Base-by-base conservation (phyloP, 2,329 filamentous ascomycete species). In the Capronia americana region DNA sequence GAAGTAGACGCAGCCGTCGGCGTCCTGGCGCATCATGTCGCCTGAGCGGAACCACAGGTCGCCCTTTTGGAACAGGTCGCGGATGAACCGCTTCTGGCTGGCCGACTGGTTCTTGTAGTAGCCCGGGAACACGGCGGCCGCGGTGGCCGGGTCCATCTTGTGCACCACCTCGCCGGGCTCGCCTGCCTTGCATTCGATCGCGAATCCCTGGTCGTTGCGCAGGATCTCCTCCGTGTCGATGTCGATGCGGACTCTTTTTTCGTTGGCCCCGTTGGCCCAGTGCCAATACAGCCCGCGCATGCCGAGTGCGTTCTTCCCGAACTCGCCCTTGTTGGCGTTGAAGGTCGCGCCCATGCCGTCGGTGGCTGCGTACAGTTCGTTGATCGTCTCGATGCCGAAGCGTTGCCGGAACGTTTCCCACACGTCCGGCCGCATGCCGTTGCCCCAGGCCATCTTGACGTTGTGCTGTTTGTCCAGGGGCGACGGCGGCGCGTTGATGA, bases 41-140 rank as follows among this genome's bases (percentile, higher is more conserved):
- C 93, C 93, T 0, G 91, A 90, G 28, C 92, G 87, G 82, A 93
- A 96, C 84, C 88, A 96, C 0, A 87, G 89, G 74, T 97, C 93
- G n/a, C 90, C 92, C 73, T 89, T 89, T 64, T 78, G 80, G 69
- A 95, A 86, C 2, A 95, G 90, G 72, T 90, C 81, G 6, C 89
- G 86, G 67, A 95, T 77, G 57, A 96, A 84, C 78, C 96, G 96
- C 70, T 86, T 84, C 32, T 86, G 79, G 0, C 89, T 91, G 0
- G 92, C 92, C 26, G 84, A 83, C 10, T 83, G 77, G 77, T 96
- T 93, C 68, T 88, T 88, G 77, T 89, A 92, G 79, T 97, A 97
- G 1, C 93, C 93, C 74, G 92, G 90, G 80, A 93, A 96, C 14
- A 85, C 85, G 26, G 82, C 81, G 28, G 81, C 77, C 5, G 68